Conservation (phyloP, 768 basidiomycete species). For the Boletus rufocinnamomeus region DNA sequence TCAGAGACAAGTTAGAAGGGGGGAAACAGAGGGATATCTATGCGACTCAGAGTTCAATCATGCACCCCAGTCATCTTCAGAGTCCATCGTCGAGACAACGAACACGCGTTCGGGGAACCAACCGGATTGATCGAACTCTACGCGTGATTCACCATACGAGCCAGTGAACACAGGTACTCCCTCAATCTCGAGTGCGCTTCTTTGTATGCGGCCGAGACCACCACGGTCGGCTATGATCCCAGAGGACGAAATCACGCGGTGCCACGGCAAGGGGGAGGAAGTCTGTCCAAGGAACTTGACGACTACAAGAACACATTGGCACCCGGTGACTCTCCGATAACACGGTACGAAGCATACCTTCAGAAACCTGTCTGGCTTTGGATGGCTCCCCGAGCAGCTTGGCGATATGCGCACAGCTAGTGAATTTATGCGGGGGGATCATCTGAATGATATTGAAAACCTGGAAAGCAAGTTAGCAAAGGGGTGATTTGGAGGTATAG, state of each 20-base stretch:
- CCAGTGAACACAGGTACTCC: slow-evolving; percentile 66
- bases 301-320: slow-evolving; percentile 42
- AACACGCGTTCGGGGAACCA: slow-evolving; percentile 56
- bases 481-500: neutral
- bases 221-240: slow-evolving; percentile 75
- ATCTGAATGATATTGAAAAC: slow-evolving; percentile 68
- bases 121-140: slow-evolving; percentile 55
- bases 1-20: neutral
- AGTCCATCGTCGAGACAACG: slow-evolving; percentile 10
- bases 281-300: slow-evolving; percentile 66
- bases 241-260: slow-evolving; percentile 68
- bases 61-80: slow-evolving; percentile 28
- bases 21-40: no score
- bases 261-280: slow-evolving; percentile 73
- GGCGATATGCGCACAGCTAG: slow-evolving; percentile 78
- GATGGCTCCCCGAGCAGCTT: slow-evolving; percentile 74
- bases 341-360: slow-evolving; percentile 48
- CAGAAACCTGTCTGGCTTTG: slow-evolving; percentile 77
- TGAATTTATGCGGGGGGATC: slow-evolving; percentile 67
- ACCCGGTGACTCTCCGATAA: neutral
- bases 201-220: slow-evolving; percentile 67
- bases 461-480: slow-evolving; percentile 33
- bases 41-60: neutral
- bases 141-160: slow-evolving; percentile 53
- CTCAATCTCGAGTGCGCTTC: slow-evolving; percentile 68